Evolutionary conservation across 345 rosid genomes (phyloP).

Genomic region (Eucalyptus victrix): DNA sequence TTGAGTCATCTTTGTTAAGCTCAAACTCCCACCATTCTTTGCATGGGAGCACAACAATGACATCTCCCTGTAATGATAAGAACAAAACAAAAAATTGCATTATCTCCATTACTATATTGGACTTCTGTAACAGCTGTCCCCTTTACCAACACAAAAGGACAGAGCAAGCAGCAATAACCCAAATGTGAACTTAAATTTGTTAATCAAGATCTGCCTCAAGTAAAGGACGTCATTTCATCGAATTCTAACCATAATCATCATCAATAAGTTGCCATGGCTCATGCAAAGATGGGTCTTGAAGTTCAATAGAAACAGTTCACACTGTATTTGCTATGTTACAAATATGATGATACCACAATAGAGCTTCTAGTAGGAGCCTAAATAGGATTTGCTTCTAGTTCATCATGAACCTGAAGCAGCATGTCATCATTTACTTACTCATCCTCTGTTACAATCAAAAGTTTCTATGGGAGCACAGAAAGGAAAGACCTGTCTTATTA

Average conservation of each 20-base stretch:
- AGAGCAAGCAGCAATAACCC: neutral
- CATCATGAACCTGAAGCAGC: neutral
- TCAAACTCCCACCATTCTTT: too few species aligned
- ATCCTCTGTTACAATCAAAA: neutral
- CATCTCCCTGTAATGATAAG: too few species aligned
- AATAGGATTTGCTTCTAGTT: rapidly evolving
- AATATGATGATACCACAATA: neutral
- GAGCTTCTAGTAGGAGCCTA: neutral
- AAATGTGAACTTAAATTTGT: too few species aligned
- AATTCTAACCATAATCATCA: neutral
- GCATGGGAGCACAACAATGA: too few species aligned
- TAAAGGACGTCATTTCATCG: too few species aligned
- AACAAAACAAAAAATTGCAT: too few species aligned
- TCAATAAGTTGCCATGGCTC: rapidly evolving
- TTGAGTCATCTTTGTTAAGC: too few species aligned
- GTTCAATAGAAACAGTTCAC: rapidly evolving
- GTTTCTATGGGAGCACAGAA: neutral
- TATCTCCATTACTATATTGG: too few species aligned
- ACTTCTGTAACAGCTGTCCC: too few species aligned
- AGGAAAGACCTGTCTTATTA: neutral
- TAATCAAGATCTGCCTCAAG: too few species aligned
- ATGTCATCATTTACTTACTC: neutral
- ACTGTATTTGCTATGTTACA: too few species aligned
- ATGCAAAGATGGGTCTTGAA: neutral
- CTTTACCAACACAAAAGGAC: too few species aligned